phyloP scores from a whole-genome alignment of 305 asterid genomes.

The Fraxinus nigra region DNA sequence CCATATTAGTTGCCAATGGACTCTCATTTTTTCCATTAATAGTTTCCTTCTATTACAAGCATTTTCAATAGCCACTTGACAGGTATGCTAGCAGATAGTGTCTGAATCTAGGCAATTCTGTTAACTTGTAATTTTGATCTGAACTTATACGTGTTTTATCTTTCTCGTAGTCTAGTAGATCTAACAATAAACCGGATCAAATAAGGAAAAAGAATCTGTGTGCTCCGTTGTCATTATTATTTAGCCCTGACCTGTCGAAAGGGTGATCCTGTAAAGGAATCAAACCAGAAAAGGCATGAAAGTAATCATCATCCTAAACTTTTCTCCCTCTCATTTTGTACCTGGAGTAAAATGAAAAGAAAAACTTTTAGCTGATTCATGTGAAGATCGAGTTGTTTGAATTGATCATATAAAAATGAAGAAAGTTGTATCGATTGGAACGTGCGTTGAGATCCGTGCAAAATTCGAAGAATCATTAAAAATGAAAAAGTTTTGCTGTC shows the following conservation, averaged over 20 bases:
- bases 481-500: background rate
- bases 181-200: background rate
- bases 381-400: background rate
- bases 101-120: background rate
- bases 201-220: background rate
- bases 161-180: background rate
- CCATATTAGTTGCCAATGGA: background rate
- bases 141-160: background rate
- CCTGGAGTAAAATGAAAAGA: background rate
- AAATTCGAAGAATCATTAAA: background rate
- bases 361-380: background rate
- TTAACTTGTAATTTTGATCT: background rate
- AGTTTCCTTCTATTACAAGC: background rate
- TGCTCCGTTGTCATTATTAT: background rate
- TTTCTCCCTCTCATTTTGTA: background rate
- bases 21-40: background rate
- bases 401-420: background rate
- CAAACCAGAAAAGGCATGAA: background rate
- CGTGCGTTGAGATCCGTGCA: slow-evolving; percentile 26
- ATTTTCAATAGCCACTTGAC: background rate
- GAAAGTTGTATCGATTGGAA: background rate
- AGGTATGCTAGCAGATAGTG: background rate
- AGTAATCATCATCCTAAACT: background rate
- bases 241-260: background rate
- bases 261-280: background rate